Base-by-base conservation (phyloP, 2,329 filamentous ascomycete genomes). In the Talaromyces sp. region DNA sequence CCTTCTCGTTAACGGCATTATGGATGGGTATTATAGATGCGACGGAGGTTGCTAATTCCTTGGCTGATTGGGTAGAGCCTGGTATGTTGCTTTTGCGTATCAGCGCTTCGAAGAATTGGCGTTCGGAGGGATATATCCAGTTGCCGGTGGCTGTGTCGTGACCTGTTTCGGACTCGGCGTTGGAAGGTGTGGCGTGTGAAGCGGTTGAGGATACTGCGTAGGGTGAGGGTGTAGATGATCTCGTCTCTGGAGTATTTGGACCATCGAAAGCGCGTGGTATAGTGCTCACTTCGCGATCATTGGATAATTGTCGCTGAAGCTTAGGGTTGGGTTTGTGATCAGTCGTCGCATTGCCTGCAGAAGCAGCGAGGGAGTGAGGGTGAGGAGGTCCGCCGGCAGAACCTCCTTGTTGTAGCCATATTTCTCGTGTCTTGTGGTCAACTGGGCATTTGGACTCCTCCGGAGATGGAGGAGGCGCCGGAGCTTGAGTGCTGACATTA, bases 31-130 rank as follows among this genome's bases (percentile, higher is more conserved):
- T 93, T 38, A 98, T 93, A 38, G 91, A 91, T 73, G 87, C 89
- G 89, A 97, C 97, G 78, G 97, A 93, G 5, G 84, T 82, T 0
- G 86, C 87, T 15, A 82, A 70, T 65, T 81, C 79, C 2, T 75
- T 74, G 2, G 79, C 72, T 7, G 78, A 77, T 22, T 73, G 69
- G 2, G 77, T 72, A 7, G 79, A 79, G 84, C 81, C 34, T 86
- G 78, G 89, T 67, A 88, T 87, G 81, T 93, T 88, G 79, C 92
- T 90, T 79, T 99, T 99, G 75, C 94, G 89, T 82, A 90, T 88
- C 88, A 99, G 94, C 53, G 95, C 95, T 58, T 96, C 91, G 81
- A 98, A 98, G 83, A 99, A 99, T 88, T 97, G 96, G 74, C 91
- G 90, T 77, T 98, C 94, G 0, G 91, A 95, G 0, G 95, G 95